phyloP scores from a whole-genome alignment of 257 asterid genomes.

The Gentiana straminea region DNA sequence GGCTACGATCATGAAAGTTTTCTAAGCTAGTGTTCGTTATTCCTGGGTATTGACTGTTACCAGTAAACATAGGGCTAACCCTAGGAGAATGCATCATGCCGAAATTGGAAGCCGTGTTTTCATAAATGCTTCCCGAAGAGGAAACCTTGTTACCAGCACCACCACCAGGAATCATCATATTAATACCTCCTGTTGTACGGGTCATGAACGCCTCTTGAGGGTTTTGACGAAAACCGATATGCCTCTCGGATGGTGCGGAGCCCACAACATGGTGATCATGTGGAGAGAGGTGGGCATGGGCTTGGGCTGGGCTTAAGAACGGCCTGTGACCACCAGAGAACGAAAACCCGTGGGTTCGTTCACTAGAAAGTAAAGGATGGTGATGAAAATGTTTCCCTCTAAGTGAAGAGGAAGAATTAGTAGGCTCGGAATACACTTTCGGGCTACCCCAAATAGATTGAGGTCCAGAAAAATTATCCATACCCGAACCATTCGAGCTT shows the following conservation, averaged over 20 bases:
- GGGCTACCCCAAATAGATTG: conserved; percentile 59
- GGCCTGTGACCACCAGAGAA: conserved; percentile 24
- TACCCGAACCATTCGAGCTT: conserved; percentile 27
- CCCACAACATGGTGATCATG: conserved; percentile 30
- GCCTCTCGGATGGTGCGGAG: conserved; percentile 59
- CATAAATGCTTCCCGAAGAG: conserved; percentile 23
- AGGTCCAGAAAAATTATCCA: conserved; percentile 40
- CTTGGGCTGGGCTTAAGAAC: conserved; percentile 24
- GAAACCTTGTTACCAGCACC: conserved; percentile 16
- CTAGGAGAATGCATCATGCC: conserved; percentile 30
- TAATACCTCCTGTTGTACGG: conserved; percentile 19
- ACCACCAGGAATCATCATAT: conserved; percentile 20
- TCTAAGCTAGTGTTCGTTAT: conserved; percentile 22
- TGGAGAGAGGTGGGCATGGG: conserved; percentile 8
- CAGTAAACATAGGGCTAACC: conserved; percentile 24
- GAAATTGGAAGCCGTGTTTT: conserved; percentile 35
- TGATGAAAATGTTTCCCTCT: conserved; percentile 14
- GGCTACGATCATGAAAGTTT: conserved; percentile 32
- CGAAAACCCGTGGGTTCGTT: conserved; percentile 22
- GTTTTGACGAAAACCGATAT: conserved; percentile 32
- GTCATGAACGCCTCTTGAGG: conserved; percentile 21
- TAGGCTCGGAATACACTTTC: conserved; percentile 26
- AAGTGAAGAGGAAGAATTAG: conserved; percentile 20
- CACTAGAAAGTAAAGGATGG: conserved; percentile 9
- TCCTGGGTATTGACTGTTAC: conserved; percentile 24